phyloP scores from a whole-genome alignment of 192 early-diverging fungal species.

The Backusella circina region DNA sequence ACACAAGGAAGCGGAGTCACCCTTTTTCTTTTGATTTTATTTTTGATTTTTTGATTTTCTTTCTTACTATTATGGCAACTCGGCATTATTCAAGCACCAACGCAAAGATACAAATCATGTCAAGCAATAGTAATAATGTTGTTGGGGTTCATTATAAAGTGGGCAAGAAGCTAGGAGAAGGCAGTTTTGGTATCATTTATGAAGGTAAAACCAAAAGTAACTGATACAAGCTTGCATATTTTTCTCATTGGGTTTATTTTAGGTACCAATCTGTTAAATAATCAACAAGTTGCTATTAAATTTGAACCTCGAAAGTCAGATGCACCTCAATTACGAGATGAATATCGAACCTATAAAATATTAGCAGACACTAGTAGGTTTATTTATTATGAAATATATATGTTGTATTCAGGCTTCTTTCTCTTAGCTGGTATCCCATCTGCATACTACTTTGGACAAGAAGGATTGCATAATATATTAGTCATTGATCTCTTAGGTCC shows the following conservation, averaged over 20 bases:
- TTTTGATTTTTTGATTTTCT: not conserved
- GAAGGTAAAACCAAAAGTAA: conserved; percentile 65
- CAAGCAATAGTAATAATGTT: conserved; percentile 48
- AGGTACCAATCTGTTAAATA: conserved; percentile 86
- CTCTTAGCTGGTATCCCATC: conserved; percentile 76
- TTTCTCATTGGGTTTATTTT: not conserved
- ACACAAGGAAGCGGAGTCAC: not conserved
- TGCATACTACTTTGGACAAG: conserved; percentile 95
- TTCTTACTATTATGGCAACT: not conserved
- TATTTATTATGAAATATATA: not conserved
- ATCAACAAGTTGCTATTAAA: conserved; percentile 93
- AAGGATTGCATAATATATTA: conserved; percentile 93
- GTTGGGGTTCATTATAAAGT: conserved; percentile 96
- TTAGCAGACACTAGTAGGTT: conserved; percentile 62
- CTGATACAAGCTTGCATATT: not conserved
- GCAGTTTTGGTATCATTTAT: conserved; percentile 98
- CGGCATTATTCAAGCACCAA: not conserved
- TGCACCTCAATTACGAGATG: conserved; percentile 94
- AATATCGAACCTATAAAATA: conserved; percentile 94
- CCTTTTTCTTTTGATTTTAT: too few relatives aligned
- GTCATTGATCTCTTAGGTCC: conserved; percentile 94
- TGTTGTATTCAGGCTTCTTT: not conserved
- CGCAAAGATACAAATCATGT: not conserved
- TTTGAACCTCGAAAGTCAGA: conserved; percentile 96
- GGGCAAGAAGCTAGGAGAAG: conserved; percentile 95